phyloP scores from a whole-genome alignment of 78 protist genomes.

The Polysphondylium violaceum region DNA sequence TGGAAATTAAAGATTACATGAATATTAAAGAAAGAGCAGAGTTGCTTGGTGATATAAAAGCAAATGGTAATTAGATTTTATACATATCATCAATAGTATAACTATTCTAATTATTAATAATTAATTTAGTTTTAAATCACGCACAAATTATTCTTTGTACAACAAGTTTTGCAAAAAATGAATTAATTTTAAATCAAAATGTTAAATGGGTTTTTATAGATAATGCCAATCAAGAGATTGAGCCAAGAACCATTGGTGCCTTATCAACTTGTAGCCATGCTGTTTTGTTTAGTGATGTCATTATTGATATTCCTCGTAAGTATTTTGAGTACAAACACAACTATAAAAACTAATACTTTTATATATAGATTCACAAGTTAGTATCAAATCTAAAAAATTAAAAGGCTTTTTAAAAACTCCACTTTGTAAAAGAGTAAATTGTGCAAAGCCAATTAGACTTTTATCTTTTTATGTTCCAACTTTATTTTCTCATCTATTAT shows the following conservation, averaged over 20 bases:
- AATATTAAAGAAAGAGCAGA: neutral
- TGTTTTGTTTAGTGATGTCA: slow-evolving; percentile 17
- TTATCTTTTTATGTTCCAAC: neutral
- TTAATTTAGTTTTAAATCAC: neutral
- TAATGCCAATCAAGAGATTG: slow-evolving; percentile 64
- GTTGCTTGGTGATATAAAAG: neutral
- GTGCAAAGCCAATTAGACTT: neutral
- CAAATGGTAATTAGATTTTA: neutral
- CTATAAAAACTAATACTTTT: too few relatives aligned
- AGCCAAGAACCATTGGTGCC: slow-evolving; percentile 42
- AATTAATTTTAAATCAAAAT: slow-evolving; percentile 6
- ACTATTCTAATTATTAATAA: neutral
- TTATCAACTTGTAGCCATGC: slow-evolving; percentile 20
- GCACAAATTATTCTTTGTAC: slow-evolving; percentile 40
- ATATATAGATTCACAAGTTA: too few relatives aligned
- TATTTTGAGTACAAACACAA: too few relatives aligned
- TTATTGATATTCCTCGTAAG: slow-evolving; percentile 28
- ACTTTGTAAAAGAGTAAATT: slow-evolving; percentile 4
- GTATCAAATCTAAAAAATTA: neutral
- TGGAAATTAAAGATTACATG: neutral
- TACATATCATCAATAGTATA: too few relatives aligned
- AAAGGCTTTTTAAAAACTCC: slow-evolving; percentile 10
- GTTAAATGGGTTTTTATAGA: slow-evolving; percentile 61
- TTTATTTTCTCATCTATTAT: neutral
- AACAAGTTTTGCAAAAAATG: slow-evolving; percentile 2